These are phyloP conservation scores for Cystofilobasidium macerans DNA, from an alignment of 768 basidiomycete species.

Conservation along the genomic window DNA sequence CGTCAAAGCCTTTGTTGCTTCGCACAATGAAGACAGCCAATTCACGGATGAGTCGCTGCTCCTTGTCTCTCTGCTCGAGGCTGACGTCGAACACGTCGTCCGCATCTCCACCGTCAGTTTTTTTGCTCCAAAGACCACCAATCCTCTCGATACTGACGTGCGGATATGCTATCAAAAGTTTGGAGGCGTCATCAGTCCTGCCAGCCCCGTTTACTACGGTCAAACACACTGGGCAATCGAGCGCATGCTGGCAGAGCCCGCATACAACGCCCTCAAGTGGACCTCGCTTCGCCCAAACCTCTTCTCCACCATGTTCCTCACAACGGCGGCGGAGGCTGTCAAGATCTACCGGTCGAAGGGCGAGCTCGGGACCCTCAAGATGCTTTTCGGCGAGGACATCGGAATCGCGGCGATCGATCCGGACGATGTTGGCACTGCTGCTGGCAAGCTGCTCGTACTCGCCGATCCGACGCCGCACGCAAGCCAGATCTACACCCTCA, in stretches of 20 bases:
- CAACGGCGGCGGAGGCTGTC: background rate
- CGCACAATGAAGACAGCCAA: slow-evolving; percentile 19
- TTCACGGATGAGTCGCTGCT: slow-evolving; percentile 27
- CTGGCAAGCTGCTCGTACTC: slow-evolving; percentile 14
- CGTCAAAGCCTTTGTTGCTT: slow-evolving; percentile 27
- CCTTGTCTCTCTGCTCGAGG: slow-evolving; percentile 24
- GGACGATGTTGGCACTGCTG: slow-evolving; percentile 25
- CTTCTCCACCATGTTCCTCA: slow-evolving; percentile 12
- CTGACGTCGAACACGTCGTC: slow-evolving; percentile 27
- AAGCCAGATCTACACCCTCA: slow-evolving; percentile 22
- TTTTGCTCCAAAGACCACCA: no score
- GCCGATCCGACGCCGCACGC: slow-evolving; percentile 16
- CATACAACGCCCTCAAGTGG: slow-evolving; percentile 17
- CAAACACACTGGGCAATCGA: slow-evolving; percentile 29
- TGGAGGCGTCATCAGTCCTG: slow-evolving; percentile 9
- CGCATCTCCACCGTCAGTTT: slow-evolving; percentile 28
- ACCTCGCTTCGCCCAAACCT: slow-evolving; percentile 28
- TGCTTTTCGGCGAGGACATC: slow-evolving; percentile 7
- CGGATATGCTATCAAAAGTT: no score
- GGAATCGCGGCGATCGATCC: slow-evolving; percentile 24
- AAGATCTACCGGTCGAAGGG: slow-evolving; percentile 7
- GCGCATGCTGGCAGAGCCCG: slow-evolving; percentile 20
- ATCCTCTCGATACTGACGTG: no score
- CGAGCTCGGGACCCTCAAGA: no score
- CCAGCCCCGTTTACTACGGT: slow-evolving; percentile 23